Percentiles rank a stretch among this genome's conserved stretches.
Conservation (phyloP, 768 basidiomycete species). For the Tephrocybe sp. region DNA sequence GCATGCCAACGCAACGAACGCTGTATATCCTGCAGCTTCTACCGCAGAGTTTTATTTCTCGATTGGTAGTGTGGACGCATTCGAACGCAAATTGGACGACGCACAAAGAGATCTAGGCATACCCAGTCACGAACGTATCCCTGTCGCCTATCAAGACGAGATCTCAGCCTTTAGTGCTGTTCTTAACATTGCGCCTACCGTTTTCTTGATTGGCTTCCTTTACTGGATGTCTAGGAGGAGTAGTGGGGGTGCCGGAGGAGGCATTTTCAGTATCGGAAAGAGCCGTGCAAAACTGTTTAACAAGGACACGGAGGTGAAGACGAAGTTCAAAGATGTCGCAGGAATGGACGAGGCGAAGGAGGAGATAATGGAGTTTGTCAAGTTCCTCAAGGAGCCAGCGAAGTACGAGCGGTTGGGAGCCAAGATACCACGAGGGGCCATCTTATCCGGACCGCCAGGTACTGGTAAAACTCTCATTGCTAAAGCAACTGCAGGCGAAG, state of each 20-base stretch:
- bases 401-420: slow-evolving; percentile 96
- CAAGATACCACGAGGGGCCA: slow-evolving; percentile 95
- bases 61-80: slow-evolving; percentile 95
- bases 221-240: slow-evolving; percentile 84
- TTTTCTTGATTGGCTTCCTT: slow-evolving; percentile 86
- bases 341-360: slow-evolving; percentile 99
- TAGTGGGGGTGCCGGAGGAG: slow-evolving; percentile 66
- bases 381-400: slow-evolving; percentile 93
- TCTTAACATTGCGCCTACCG: slow-evolving; percentile 92
- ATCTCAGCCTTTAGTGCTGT: slow-evolving; percentile 79
- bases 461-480: slow-evolving; percentile 98
- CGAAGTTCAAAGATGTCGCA: slow-evolving; percentile 95
- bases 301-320: slow-evolving; percentile 91
- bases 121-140: slow-evolving; percentile 89
- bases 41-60: slow-evolving; percentile 86
- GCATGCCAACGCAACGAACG: slow-evolving; percentile 83
- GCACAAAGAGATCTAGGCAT: slow-evolving; percentile 92
- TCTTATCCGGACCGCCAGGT: slow-evolving; percentile 93
- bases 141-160: slow-evolving; percentile 96
- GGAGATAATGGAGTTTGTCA: slow-evolving; percentile 99
- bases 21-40: slow-evolving; percentile 64
- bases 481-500: slow-evolving; percentile 98
- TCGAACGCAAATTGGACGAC: slow-evolving; percentile 92
- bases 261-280: slow-evolving; percentile 97
- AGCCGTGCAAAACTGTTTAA: slow-evolving; percentile 94